phyloP scores from a whole-genome alignment of 352 stramenopile species.

The Phytophthora cactorum region DNA sequence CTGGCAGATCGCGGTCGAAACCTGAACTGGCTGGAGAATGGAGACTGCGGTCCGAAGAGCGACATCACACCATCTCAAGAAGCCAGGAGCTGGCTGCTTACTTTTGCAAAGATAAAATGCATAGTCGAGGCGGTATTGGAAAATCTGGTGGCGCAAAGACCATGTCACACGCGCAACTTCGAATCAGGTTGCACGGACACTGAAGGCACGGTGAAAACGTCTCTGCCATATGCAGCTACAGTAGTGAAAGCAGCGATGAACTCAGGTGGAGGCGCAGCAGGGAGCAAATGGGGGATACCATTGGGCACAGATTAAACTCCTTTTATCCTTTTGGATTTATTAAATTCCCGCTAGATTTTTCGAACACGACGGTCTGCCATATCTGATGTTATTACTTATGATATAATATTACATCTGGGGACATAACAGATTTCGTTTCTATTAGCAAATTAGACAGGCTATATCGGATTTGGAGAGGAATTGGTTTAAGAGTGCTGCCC shows the following conservation, averaged over 20 bases:
- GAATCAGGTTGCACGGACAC: slow-evolving; percentile 35
- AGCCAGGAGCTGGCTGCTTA: slow-evolving; percentile 6
- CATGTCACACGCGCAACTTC: slow-evolving; percentile 24
- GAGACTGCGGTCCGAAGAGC: slow-evolving; percentile 1
- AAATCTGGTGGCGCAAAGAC: slow-evolving; percentile 15
- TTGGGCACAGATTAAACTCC: slow-evolving; percentile 26
- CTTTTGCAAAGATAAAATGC: background rate
- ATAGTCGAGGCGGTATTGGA: slow-evolving; percentile 7
- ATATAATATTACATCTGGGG: background rate
- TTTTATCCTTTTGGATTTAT: slow-evolving; percentile 23
- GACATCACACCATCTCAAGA: slow-evolving; percentile 8
- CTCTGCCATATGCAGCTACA: background rate
- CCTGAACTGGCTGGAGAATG: slow-evolving; percentile 20
- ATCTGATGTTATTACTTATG: slow-evolving; percentile 2
- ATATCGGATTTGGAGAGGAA: background rate
- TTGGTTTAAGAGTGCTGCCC: background rate
- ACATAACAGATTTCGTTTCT: background rate
- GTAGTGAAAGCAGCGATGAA: too few species aligned
- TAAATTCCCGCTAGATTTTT: slow-evolving; percentile 4
- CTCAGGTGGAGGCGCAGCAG: background rate
- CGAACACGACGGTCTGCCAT: background rate
- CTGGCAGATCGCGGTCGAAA: slow-evolving; percentile 8
- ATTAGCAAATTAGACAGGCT: background rate
- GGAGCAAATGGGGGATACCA: background rate
- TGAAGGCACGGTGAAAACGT: slow-evolving; percentile 1